Base-by-base conservation (phyloP, 1,284 basidiomycete genomes). In the Exsudoporus floridanus region DNA sequence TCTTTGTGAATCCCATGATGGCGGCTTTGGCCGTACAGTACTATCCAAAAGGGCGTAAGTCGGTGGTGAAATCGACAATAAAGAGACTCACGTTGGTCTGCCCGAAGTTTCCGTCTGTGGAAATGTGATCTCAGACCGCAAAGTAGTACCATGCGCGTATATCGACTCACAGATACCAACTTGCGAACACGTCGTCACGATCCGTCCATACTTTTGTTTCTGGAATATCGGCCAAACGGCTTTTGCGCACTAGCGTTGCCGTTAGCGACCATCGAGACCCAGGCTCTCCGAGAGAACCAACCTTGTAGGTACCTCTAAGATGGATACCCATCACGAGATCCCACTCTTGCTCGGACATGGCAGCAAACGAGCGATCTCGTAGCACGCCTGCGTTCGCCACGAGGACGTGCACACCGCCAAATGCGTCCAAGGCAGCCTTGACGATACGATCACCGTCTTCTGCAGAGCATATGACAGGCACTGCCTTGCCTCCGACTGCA, bases 151-250 rank as follows among this genome's bases (percentile, higher is more conserved):
- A 50, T 41, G 36, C 30, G 25, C 18, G 18, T 27, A 35, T 41
- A 10, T 36, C 13, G 10, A 78, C 89, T 67, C 63, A 92, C 89
- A 94, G 55, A 98, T 87, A 57, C 95, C 96, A 51, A 95, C 93
- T 69, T 90, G 87, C 6, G 95, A 98, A 53, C 88, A 85, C 27
- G 95, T 98, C 49, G 92, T 97, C 53, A 99, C 81, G 66, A 99
- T 96, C 53, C 97, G 87, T 31, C 97, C 96, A 69, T 90, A 98
- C 74, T 94, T 95, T 70, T 99, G 97, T 75, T 96, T 90, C 73
- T 91, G 88, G 82, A 99, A 98, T 66, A 94, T 79, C 4, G 96
- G 94, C 97, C 95, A 99, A 34, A 93, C 91, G 13, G 96, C 96
- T 70, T 97, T 93, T 52, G 86, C 88, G 64, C 90, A 92, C 87